Evolutionary conservation across 73 alveolate genomes (phyloP), one percentile per base, ranked within the genome.

Genomic region (Paraurostyla sp.): DNA sequence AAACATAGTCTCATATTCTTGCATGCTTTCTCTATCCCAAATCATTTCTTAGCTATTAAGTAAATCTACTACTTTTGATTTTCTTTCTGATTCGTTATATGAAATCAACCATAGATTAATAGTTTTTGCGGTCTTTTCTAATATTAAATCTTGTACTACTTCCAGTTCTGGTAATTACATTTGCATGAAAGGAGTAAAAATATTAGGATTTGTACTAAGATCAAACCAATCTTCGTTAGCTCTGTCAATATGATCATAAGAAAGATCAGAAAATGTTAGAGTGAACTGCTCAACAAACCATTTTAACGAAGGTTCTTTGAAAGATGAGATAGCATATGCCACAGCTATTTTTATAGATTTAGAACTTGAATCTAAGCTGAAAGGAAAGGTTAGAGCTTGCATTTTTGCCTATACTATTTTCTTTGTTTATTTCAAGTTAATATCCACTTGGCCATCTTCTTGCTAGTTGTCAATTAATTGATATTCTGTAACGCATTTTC

Each of bases 241-340:
- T 46, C 71, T 73, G 30, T 73, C 86, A 13, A 73, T 45, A 38
- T 65, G 23, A 38, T 65, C 82, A 3, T 27, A 16, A 13, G 71
- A 29, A 16, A 73, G 27, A 50, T 73, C 32, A 3, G 25, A 15
- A 25, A 73, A 73, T 29, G 15, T 73, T 9, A 48, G 30, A 36
- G 42, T 73, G 22, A 73, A 73, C 36, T 73, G 46, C 25, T 73
- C 71, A 46, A 73, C 65, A 9, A 27, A 15, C 86, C 86, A 73
- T 23, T 43, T 4, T 23, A 32, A 33, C 0, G 9, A 1, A 15
- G 25, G 46, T 0, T 43, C 71, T 45, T n/a, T 18, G 2, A 73
- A 1, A 3, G 56, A 18, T 16, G 65, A 7, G 18, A 13, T 9
- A 0, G 22, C 49, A 73, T 73, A 73, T 32, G 86, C 56, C 6